Evolutionary conservation across 2,329 filamentous ascomycete genomes (phyloP).

Genomic region (Diplodia intermedia): DNA sequence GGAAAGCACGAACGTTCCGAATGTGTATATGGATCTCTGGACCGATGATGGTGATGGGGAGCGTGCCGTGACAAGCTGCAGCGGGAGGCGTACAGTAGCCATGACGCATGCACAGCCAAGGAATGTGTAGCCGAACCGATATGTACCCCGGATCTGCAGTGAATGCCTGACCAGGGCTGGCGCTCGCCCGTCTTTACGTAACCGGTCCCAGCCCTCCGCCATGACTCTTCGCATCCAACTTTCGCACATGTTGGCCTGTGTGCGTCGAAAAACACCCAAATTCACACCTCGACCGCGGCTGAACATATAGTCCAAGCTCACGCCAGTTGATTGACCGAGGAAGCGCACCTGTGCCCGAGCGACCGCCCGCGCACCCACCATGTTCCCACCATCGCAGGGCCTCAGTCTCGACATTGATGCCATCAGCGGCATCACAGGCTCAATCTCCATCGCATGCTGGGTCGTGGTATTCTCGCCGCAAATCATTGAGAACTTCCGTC

Average conservation of each 20-base stretch:
- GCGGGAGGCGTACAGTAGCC: not conserved
- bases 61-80: not conserved
- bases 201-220: slow-evolving; percentile 6
- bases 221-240: slow-evolving; percentile 10
- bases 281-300: not conserved
- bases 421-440: slow-evolving; percentile 91
- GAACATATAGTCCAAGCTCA: not conserved
- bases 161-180: slow-evolving; percentile 12
- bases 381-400: slow-evolving; percentile 62
- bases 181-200: slow-evolving; percentile 17
- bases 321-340: not conserved
- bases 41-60: not conserved
- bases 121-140: slow-evolving; percentile 13
- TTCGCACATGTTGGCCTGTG: not conserved
- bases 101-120: slow-evolving; percentile 3
- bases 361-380: slow-evolving; percentile 36
- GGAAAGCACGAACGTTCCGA: not conserved
- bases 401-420: slow-evolving; percentile 84
- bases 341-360: not conserved
- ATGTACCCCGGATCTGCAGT: slow-evolving; percentile 26
- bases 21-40: not conserved
- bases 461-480: slow-evolving; percentile 96
- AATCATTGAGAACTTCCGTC: slow-evolving; percentile 92
- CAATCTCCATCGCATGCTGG: slow-evolving; percentile 97
- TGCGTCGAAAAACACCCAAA: not conserved